Conservation (phyloP, 2,329 filamentous ascomycete genomes). For the Ampelomyces quisqualis region DNA sequence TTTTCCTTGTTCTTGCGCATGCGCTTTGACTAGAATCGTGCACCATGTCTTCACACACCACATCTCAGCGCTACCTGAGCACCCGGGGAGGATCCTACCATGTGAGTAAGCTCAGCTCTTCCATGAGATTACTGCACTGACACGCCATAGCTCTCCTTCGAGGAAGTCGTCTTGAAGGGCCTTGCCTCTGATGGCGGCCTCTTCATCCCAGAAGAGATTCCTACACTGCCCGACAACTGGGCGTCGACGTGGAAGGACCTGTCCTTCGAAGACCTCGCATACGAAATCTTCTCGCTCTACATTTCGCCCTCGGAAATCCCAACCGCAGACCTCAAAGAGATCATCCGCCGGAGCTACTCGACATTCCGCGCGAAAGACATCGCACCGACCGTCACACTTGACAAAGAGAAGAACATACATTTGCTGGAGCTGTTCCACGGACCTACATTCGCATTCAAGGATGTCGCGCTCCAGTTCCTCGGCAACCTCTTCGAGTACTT, state of each 20-base stretch:
- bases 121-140: no score
- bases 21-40: slow-evolving; percentile 8
- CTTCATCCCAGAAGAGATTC: slow-evolving; percentile 84
- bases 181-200: slow-evolving; percentile 84
- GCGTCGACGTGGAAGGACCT: slow-evolving; percentile 72
- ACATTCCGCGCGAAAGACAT: slow-evolving; percentile 81
- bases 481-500: slow-evolving; percentile 97
- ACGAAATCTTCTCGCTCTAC: slow-evolving; percentile 82
- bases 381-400: slow-evolving; percentile 76
- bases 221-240: slow-evolving; percentile 63
- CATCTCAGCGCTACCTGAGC: slow-evolving; percentile 63
- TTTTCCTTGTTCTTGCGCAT: slow-evolving; percentile 7
- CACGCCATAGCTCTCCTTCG: slow-evolving; percentile 73
- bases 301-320: slow-evolving; percentile 84
- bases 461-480: slow-evolving; percentile 88
- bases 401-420: slow-evolving; percentile 70
- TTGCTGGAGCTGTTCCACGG: slow-evolving; percentile 95
- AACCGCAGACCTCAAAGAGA: slow-evolving; percentile 71
- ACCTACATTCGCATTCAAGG: slow-evolving; percentile 90
- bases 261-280: slow-evolving; percentile 78
- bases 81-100: slow-evolving; percentile 64
- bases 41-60: slow-evolving; percentile 50
- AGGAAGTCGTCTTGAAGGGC: slow-evolving; percentile 86
- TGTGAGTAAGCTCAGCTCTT: slow-evolving; percentile 46
- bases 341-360: slow-evolving; percentile 82